Percentiles rank a stretch among this genome's conserved stretches.
Conservation (phyloP, 441 rosid genomes). For the Hura crepitans region DNA sequence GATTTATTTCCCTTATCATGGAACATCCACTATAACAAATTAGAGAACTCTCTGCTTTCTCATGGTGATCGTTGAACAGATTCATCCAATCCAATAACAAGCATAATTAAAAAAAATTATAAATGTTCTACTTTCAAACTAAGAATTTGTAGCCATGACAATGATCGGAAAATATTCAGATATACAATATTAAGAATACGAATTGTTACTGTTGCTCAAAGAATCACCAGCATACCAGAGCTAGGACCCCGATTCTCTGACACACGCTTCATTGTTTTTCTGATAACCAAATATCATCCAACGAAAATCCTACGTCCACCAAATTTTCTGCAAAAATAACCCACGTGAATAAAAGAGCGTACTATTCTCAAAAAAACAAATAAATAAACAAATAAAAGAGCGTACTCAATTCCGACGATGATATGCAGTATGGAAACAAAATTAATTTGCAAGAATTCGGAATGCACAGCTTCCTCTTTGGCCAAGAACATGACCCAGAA, state of each 20-base stretch:
- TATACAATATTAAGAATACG: background rate
- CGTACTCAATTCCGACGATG: background rate
- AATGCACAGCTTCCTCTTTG: background rate
- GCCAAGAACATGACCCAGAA: background rate
- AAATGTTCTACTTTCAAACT: background rate
- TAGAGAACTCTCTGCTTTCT: background rate
- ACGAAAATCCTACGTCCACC: conserved; percentile 18
- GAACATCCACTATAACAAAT: background rate
- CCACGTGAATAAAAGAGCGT: background rate
- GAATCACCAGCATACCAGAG: conserved; percentile 32
- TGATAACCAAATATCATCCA: conserved; percentile 32
- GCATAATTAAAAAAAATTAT: background rate
- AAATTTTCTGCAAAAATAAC: conserved; percentile 11
- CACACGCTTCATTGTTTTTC: conserved; percentile 32
- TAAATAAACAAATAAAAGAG: too few relatives aligned
- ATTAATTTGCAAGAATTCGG: background rate
- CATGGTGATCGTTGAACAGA: background rate
- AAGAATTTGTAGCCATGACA: background rate
- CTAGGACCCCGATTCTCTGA: conserved; percentile 25
- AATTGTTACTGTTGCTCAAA: background rate
- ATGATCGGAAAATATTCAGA: background rate
- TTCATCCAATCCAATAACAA: background rate
- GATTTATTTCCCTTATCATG: background rate
- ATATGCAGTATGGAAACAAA: background rate
- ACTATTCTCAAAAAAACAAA: too few relatives aligned